Base-by-base conservation (phyloP, 768 basidiomycete species). In the Lactarius deliciosus region DNA sequence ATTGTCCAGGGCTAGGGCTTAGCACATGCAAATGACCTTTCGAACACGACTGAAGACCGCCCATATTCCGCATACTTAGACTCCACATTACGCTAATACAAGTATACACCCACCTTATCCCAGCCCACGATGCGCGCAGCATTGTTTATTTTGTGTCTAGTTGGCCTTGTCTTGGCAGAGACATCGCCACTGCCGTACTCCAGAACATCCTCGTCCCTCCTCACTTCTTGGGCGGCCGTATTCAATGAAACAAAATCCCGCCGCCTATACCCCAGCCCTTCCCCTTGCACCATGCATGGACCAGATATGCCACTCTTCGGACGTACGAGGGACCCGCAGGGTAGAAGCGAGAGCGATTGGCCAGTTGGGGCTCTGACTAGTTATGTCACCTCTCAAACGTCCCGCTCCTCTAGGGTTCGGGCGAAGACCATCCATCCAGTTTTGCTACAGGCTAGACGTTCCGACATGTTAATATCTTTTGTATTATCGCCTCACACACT, bases 1-100 rank as follows among this genome's bases (percentile, higher is more conserved):
- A 58, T 25, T 28, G 56, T 53, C 30, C 28, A 41, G 22, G 41
- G 65, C 47, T 28, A 41, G 28, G 36, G 60, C 56, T 57, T 66
- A 57, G 36, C 45, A 63, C 9, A 6, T 20, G 11, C 25, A 38
- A 34, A n/a, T 53, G 28, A 5, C 28, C 50, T 53, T 22, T 32
- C n/a, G 20, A 40, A 53, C 0, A 6, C 22, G 22, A 40, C 34
- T 16, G 20, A 7, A 16, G 40, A 30, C 16, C 1, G 15, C 36
- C 43, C 32, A 28, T 6, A 16, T 9, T 53, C 25, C 28, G 20
- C 58, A 25, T 54, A 11, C 9, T 59, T 56, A 28, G 18, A 53
- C 28, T 8, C 55, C 55, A 25, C 11, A 11, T 53, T 53, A 56
- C 55, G 20, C 36, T 40, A 32, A 25, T 41, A 43, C 41, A 56